These are phyloP conservation scores for Cyberlindnera bimundalis DNA, from an alignment of 805 yeast species.

Conservation along the genomic window DNA sequence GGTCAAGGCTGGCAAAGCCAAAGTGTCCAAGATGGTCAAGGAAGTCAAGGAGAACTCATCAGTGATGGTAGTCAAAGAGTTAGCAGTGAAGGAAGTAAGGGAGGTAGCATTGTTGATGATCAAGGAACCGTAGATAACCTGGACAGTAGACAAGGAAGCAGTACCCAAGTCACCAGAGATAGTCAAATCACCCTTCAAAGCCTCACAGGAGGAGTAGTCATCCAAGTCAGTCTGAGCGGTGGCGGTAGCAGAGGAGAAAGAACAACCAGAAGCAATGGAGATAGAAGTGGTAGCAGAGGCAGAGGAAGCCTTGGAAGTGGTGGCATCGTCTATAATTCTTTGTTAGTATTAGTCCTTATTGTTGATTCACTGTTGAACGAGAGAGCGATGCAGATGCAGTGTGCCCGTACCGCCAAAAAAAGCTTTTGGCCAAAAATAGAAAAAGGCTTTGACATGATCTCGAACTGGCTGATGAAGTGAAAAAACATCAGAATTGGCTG, in stretches of 20 bases:
- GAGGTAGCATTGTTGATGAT: slow-evolving; percentile 59
- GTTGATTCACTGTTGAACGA: not conserved
- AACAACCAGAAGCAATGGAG: slow-evolving; percentile 58
- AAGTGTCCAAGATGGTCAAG: slow-evolving; percentile 62
- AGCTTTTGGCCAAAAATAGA: slow-evolving; percentile 9
- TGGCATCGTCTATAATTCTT: slow-evolving; percentile 21
- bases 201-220: slow-evolving; percentile 64
- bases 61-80: slow-evolving; percentile 68
- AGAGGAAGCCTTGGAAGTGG: slow-evolving; percentile 52
- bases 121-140: slow-evolving; percentile 76
- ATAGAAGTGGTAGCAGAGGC: slow-evolving; percentile 48
- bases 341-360: slow-evolving; percentile 4
- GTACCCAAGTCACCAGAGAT: slow-evolving; percentile 62
- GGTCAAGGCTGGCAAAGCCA: slow-evolving; percentile 74
- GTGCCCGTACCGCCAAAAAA: slow-evolving; percentile 2
- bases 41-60: slow-evolving; percentile 61
- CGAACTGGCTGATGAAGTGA: not conserved
- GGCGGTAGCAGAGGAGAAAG: slow-evolving; percentile 65
- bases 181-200: slow-evolving; percentile 75
- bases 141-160: slow-evolving; percentile 69
- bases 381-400: not conserved
- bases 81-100: slow-evolving; percentile 70
- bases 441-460: slow-evolving; percentile 1
- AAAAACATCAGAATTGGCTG: not conserved
- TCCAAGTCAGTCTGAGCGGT: slow-evolving; percentile 80